Base-by-base conservation (phyloP, 1,284 basidiomycete species). In the Macrocybe sp. region DNA sequence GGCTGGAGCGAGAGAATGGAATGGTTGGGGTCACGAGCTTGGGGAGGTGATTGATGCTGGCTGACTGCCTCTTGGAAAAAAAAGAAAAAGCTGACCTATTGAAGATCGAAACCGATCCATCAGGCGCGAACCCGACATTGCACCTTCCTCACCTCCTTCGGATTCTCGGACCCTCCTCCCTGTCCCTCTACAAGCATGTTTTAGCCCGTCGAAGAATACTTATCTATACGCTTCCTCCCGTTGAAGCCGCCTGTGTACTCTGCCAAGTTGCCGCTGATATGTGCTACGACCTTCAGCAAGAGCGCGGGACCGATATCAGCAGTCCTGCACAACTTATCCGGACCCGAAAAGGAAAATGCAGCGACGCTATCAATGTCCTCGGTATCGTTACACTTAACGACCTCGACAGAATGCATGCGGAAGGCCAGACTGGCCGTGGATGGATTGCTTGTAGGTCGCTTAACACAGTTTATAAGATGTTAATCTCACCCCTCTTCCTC, bases 341-440 rank as follows among this genome's bases (percentile, higher is more conserved):
- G n/a, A n/a, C n/a, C n/a, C n/a, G n/a, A n/a, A 72, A 66, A 48
- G 74, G 72, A 9, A 74, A 72, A 56, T 73, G 70, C 42, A 69
- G 65, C 48, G 73, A 76, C n/a, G 74, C 78, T 2, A 73, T 84
- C 44, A 76, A 69, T 49, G 84, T 88, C 1, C 72, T 91, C 0
- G 88, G 88, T 0, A 83, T 88, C 77, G 75, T 90, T 34, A 89
- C 86, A 0, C 69, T 91, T 0, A 80, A 71, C 37, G 88, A 90
- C 58, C 61, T 88, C 32, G 79, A 81, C 52, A 74, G 76, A 50
- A 62, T 90, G 43, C 66, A 74, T 41, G 62, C 66, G 10, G 83
- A 83, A 56, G 72, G 74, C 37, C 65, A 69, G 54, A 70, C 66
- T 2, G 84, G 83, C 0, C 68, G 74, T 7, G 87, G 88, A 9